phyloP scores from a whole-genome alignment of 78 protist genomes.

The Dictyostelium citrinum region DNA sequence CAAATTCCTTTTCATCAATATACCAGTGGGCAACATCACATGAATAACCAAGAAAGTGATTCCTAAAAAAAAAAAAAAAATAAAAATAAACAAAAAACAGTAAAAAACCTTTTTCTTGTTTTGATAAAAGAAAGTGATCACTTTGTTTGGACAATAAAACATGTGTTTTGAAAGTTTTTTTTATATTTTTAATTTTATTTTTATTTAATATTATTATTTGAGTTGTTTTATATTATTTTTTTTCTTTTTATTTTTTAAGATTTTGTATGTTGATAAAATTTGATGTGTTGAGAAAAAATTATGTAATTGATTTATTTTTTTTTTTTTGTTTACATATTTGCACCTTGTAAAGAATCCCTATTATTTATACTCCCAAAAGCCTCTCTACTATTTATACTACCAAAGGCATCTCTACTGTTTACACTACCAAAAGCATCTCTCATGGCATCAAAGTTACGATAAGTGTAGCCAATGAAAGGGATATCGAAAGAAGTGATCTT shows the following conservation, averaged over 20 bases:
- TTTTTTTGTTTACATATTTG: neutral
- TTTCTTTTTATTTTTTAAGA: neutral
- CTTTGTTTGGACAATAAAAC: neutral
- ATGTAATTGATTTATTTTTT: neutral
- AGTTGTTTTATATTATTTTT: neutral
- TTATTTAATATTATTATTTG: neutral
- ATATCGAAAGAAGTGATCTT: slow-evolving; percentile 78
- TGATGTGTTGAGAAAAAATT: neutral
- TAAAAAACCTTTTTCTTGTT: neutral
- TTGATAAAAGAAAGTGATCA: neutral
- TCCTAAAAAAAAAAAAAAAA: neutral
- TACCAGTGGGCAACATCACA: neutral
- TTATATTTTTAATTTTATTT: neutral
- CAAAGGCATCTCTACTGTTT: slow-evolving; percentile 2
- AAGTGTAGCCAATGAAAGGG: slow-evolving; percentile 79
- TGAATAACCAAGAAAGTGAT: neutral
- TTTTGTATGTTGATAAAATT: neutral
- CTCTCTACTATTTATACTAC: slow-evolving; percentile 7
- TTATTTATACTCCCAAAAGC: slow-evolving; percentile 24
- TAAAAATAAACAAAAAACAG: neutral
- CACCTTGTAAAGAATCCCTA: slow-evolving; percentile 4
- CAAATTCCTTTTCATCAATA: neutral
- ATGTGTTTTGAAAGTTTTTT: neutral
- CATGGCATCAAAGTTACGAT: slow-evolving; percentile 77
- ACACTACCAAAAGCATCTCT: slow-evolving; percentile 46